Conservation (phyloP, 2,329 filamentous ascomycete genomes). For the Penicillium decumbens region DNA sequence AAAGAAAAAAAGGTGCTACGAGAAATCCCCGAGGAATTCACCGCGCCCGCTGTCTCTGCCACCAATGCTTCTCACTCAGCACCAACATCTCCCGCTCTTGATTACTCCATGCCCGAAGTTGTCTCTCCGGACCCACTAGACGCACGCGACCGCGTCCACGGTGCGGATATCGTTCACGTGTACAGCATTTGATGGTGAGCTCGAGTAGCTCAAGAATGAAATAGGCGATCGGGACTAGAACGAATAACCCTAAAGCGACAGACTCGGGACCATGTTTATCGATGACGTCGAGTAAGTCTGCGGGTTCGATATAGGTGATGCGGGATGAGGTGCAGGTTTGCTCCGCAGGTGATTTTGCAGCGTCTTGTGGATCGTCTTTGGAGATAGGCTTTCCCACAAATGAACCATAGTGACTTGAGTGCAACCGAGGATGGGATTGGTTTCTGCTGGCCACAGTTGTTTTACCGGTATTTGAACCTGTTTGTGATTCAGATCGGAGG, state of each 20-base stretch:
- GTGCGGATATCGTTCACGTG: conserved; percentile 16
- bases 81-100: conserved; percentile 17
- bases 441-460: not conserved
- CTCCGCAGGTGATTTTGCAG: no score
- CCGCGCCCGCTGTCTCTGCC: conserved; percentile 1
- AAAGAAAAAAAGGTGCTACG: not conserved
- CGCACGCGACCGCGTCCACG: conserved; percentile 18
- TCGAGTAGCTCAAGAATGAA: conserved; percentile 19
- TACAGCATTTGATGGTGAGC: conserved; percentile 6
- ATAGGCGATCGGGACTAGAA: conserved; percentile 21
- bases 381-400: conserved; percentile 4
- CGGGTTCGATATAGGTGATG: conserved; percentile 1
- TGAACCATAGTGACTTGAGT: conserved; percentile 5
- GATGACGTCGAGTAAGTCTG: conserved; percentile 10
- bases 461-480: not conserved
- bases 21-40: not conserved
- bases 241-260: conserved; percentile 18
- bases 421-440: not conserved
- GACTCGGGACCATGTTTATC: conserved; percentile 22
- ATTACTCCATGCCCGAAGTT: conserved; percentile 16
- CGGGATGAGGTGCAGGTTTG: not conserved
- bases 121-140: conserved; percentile 17
- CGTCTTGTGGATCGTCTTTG: not conserved
- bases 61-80: conserved; percentile 12
- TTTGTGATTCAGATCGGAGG: not conserved